phyloP scores from a whole-genome alignment of 805 yeast species.

The Jamesozyma piceae region DNA sequence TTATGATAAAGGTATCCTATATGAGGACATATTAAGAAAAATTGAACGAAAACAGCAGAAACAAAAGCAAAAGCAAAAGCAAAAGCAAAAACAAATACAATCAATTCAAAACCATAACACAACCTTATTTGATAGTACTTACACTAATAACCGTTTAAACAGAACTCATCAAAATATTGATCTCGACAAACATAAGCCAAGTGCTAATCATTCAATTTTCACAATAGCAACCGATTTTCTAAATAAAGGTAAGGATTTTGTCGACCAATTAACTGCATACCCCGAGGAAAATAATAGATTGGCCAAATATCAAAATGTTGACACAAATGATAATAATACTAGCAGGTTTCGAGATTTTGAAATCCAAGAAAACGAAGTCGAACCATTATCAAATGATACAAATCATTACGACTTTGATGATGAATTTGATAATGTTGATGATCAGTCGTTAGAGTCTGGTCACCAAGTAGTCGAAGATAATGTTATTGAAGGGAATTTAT shows the following conservation, averaged over 20 bases:
- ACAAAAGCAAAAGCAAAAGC: neutral
- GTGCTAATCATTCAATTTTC: constrained; percentile 9
- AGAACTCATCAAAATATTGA: too few relatives aligned
- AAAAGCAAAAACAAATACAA: neutral
- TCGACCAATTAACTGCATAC: constrained; percentile 19
- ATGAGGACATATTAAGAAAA: constrained; percentile 14
- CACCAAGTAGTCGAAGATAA: neutral
- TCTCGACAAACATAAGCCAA: neutral
- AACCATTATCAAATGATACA: neutral
- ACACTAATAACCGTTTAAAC: neutral
- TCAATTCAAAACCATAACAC: too few relatives aligned
- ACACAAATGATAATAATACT: neutral
- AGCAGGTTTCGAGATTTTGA: neutral
- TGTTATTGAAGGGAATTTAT: constrained; percentile 7
- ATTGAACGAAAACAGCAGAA: constrained; percentile 1
- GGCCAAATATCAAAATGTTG: constrained; percentile 4
- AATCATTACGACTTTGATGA: too few relatives aligned
- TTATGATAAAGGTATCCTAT: constrained; percentile 20
- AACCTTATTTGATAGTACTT: constrained; percentile 4
- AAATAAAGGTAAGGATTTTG: constrained; percentile 26
- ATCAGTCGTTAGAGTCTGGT: neutral
- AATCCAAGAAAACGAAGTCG: neutral
- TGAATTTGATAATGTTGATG: too few relatives aligned
- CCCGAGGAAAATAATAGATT: constrained; percentile 18
- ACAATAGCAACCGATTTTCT: constrained; percentile 24